A percentile compares a stretch with the other conserved stretches of the same genome.
These are phyloP conservation scores for Coemansia umbellata DNA, from an alignment of 192 early-diverging fungal species.

Conservation along the genomic window DNA sequence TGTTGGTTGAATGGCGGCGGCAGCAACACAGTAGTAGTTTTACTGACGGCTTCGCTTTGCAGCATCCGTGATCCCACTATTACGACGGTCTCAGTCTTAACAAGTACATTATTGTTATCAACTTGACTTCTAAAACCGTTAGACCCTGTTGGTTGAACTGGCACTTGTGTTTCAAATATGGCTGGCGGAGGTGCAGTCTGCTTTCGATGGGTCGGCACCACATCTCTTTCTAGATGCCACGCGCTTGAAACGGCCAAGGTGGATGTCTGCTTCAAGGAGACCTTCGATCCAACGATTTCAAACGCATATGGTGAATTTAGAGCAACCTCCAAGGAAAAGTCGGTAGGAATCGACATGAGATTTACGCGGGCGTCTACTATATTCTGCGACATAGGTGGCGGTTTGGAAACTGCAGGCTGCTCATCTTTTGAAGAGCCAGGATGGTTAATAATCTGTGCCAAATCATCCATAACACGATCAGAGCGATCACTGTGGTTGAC, in stretches of 20 bases:
- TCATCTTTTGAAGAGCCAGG: too few relatives aligned
- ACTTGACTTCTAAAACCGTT: not conserved
- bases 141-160: not conserved
- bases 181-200: slow-evolving; percentile 1
- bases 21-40: not conserved
- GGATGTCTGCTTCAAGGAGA: not conserved
- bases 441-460: too few relatives aligned
- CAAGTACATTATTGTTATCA: not conserved
- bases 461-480: too few relatives aligned
- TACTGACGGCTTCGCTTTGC: not conserved
- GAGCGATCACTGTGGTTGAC: too few relatives aligned
- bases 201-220: not conserved
- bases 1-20: not conserved
- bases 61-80: not conserved
- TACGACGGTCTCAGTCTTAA: not conserved
- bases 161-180: not conserved
- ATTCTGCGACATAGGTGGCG: not conserved
- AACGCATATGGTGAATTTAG: slow-evolving; percentile 3
- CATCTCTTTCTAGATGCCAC: not conserved
- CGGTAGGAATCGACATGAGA: not conserved
- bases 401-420: too few relatives aligned
- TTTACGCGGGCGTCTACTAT: not conserved
- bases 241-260: not conserved
- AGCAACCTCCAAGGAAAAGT: not conserved
- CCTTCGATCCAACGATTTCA: slow-evolving; percentile 12